Percentiles rank a stretch among this genome's conserved stretches.
Evolutionary conservation across 2,329 filamentous ascomycete species (phyloP).

Genomic region (Aspergillus novofumigatus): DNA sequence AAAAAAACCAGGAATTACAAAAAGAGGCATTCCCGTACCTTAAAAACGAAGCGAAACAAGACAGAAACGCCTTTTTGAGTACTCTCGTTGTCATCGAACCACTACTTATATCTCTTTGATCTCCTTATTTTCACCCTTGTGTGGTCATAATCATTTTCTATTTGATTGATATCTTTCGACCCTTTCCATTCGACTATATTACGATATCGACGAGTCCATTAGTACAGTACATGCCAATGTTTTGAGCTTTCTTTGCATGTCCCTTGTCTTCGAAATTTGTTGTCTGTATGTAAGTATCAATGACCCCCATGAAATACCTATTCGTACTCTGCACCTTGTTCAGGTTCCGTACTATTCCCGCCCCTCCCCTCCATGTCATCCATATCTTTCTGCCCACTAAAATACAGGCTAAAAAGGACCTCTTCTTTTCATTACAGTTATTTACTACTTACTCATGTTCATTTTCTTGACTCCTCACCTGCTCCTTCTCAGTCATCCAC

Average conservation of each 20-base stretch:
- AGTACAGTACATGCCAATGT: slow-evolving; percentile 10
- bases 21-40: neutral
- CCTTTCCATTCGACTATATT: slow-evolving; percentile 10
- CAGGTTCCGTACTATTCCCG: neutral
- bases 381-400: neutral
- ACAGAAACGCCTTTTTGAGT: neutral
- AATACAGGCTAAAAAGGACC: neutral
- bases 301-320: neutral
- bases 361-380: neutral
- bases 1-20: neutral
- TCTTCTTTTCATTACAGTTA: neutral
- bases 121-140: neutral
- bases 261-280: slow-evolving; percentile 20
- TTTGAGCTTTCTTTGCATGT: slow-evolving; percentile 18
- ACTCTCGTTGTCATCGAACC: neutral
- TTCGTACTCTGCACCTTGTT: slow-evolving; percentile 2
- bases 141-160: slow-evolving; percentile 7
- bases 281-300: slow-evolving; percentile 9
- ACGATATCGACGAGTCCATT: slow-evolving; percentile 18
- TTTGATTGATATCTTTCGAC: slow-evolving; percentile 5
- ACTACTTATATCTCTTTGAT: neutral
- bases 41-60: neutral
- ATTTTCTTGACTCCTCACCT: neutral
- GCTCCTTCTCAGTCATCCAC: slow-evolving; percentile 1
- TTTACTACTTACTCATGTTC: neutral